Evolutionary conservation across 352 stramenopile genomes (phyloP).

Genomic region (Phytophthora pini): DNA sequence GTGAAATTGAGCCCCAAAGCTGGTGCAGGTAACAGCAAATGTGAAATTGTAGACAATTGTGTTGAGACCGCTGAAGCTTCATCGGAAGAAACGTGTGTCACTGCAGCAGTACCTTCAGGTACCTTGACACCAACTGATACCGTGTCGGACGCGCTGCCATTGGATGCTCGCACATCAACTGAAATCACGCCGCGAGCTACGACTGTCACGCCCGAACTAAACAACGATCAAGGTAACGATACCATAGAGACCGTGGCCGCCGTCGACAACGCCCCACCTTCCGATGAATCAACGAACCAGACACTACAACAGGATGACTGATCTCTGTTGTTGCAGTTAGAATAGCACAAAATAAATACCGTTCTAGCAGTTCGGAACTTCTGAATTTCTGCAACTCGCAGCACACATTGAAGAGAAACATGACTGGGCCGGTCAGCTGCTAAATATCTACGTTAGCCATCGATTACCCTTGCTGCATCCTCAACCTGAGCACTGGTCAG

Average conservation of each 20-base stretch:
- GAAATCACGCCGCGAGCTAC: not conserved
- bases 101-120: not conserved
- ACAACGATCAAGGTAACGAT: not conserved
- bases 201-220: not conserved
- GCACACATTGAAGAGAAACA: slow-evolving; percentile 1
- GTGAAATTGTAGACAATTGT: not conserved
- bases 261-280: not conserved
- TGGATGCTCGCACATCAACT: too few relatives aligned
- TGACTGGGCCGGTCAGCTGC: slow-evolving; percentile 28
- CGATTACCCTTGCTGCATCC: slow-evolving; percentile 27
- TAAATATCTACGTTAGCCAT: slow-evolving; percentile 47
- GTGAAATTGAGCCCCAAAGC: not conserved
- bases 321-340: not conserved
- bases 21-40: not conserved
- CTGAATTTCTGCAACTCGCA: not conserved
- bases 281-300: not conserved
- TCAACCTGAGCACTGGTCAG: not conserved
- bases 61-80: not conserved
- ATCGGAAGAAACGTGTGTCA: not conserved
- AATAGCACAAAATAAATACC: not conserved
- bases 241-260: not conserved
- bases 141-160: too few relatives aligned
- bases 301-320: not conserved
- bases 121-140: not conserved
- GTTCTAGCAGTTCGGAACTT: too few relatives aligned